These are phyloP conservation scores for Cryphonectria radicalis DNA, from an alignment of 2,329 filamentous ascomycete genomes.

Conservation along the genomic window DNA sequence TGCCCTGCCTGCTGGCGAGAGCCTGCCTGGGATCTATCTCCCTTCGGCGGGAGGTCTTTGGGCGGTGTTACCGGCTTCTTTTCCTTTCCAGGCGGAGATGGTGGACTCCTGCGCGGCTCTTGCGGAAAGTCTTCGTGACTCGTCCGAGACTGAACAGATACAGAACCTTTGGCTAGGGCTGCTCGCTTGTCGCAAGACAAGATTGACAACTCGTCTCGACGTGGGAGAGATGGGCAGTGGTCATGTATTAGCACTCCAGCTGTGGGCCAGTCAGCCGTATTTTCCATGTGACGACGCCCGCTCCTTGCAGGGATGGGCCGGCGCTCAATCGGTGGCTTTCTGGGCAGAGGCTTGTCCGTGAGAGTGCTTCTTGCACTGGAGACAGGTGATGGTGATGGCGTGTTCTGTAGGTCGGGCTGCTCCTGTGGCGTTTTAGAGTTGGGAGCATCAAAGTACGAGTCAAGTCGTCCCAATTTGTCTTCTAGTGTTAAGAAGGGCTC, in stretches of 20 bases:
- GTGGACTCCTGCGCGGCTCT: not conserved
- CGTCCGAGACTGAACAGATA: not conserved
- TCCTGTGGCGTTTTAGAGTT: not conserved
- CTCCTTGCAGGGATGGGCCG: slow-evolving; percentile 26
- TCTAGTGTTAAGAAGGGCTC: slow-evolving; percentile 24
- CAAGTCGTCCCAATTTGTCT: slow-evolving; percentile 23
- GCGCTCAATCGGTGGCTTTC: slow-evolving; percentile 10
- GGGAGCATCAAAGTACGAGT: slow-evolving; percentile 26
- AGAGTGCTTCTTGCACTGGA: not conserved
- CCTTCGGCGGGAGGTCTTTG: not conserved
- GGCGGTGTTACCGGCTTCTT: slow-evolving; percentile 21
- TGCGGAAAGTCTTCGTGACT: not conserved
- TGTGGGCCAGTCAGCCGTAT: slow-evolving; percentile 30
- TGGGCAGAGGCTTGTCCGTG: slow-evolving; percentile 15
- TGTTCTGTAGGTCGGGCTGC: slow-evolving; percentile 3
- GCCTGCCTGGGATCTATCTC: not conserved
- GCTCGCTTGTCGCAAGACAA: not conserved
- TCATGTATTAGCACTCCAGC: slow-evolving; percentile 30
- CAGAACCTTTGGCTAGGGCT: too few relatives aligned
- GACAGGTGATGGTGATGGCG: slow-evolving; percentile 8
- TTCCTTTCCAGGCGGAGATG: slow-evolving; percentile 10
- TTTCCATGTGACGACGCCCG: slow-evolving; percentile 28
- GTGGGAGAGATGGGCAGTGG: slow-evolving; percentile 8
- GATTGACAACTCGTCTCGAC: not conserved
- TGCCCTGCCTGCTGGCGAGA: slow-evolving; percentile 15